Evolutionary conservation across 441 rosid genomes (phyloP), one percentile per base, ranked within the genome.

Genomic region (Gossypium davidsonii): DNA sequence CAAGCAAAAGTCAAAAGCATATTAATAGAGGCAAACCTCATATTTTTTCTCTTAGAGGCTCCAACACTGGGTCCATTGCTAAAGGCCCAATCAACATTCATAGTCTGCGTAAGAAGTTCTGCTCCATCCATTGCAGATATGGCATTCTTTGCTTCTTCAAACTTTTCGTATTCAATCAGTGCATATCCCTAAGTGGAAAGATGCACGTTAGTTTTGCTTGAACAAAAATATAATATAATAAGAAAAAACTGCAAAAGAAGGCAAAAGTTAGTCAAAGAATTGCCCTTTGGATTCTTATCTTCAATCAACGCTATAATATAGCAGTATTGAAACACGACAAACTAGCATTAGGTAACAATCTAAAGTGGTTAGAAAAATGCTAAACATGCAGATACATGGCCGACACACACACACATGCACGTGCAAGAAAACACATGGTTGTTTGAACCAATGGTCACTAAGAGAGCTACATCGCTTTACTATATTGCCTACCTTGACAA

Each of bases 81-180:
- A 85, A 94, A 92, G 63, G 98, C 98, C 97, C 97, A 94, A 64
- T 92, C 97, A 62, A 92, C 98, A 37, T 26, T 85, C 74, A 94
- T 79, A 60, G 77, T 86, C 85, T 85, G 91, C 0, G 89, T 83
- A 26, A 92, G 90, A 72, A 94, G 85, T 76, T 90, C 90, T n/a
- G 87, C 79, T 62, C 93, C 97, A 80, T 89, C 89, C 93, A 87
- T 81, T 66, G 86, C 76, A 67, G 91, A 77, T 59, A 94, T 92
- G 21, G 99, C 97, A 44, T 74, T 87, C 73, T 89, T 89, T 72
- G 99, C 99, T 78, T 92, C 96, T 83, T 94, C 99, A 20, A 80
- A 84, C 79, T 82, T 91, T 81, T 85, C 99, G 42, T 85, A 94
- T 74, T 92, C 98, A 73, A 94, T 86, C 79, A 94, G 86, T 2